Base-by-base conservation (phyloP, 495 filamentous ascomycete genomes). In the Trichoderma gamsii region DNA sequence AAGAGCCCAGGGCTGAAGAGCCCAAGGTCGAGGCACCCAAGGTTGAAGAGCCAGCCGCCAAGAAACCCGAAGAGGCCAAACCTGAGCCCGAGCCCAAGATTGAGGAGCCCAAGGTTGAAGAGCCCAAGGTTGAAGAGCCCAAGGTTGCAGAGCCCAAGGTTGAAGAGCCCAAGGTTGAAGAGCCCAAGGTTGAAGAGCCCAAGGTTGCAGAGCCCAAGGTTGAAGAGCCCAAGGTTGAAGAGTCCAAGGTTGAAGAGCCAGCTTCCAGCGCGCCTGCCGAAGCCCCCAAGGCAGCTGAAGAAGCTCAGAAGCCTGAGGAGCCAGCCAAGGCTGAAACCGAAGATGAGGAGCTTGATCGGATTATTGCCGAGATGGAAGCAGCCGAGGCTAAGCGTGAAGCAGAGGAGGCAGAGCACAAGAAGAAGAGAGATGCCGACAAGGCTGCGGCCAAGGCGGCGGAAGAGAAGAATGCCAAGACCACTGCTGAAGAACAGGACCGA, bases 281-380 rank as follows among this genome's bases (percentile, higher is more conserved):
- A 52, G 71, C 70, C 51, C 61, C 68, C 56, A 73, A 72, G 6
- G 79, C 76, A 21, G 71, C 75, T 41, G 70, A 71, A 3, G 74
- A 79, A 3, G 72, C 79, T 1, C 75, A 79, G 32, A 70, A 75
- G 65, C 71, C 75, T 32, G 74, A 73, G 11, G 77, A 77, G 68
- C 70, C 35, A 77, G 4, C 80, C 82, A 29, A 64, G 67, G 46
- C 13, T 41, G 67, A 49, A 7, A 35, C 35, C 7, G 72, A 70
- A 43, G 79, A 81, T 65, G 77, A 80, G 16, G 81, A 85, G 68
- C 68, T 73, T 1, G 65, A 66, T 63, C 78, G 81, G 21, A 80
- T 81, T 63, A 82, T 82, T 46, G 76, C 76, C 8, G 83, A 84
- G 70, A 83, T 84, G 78, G 82, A 85, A 66, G 83, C 84, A 61